Percentiles rank a stretch among this genome's conserved stretches.
Evolutionary conservation across 805 yeast species (phyloP).

Genomic region (Metschnikowia hibisci): DNA sequence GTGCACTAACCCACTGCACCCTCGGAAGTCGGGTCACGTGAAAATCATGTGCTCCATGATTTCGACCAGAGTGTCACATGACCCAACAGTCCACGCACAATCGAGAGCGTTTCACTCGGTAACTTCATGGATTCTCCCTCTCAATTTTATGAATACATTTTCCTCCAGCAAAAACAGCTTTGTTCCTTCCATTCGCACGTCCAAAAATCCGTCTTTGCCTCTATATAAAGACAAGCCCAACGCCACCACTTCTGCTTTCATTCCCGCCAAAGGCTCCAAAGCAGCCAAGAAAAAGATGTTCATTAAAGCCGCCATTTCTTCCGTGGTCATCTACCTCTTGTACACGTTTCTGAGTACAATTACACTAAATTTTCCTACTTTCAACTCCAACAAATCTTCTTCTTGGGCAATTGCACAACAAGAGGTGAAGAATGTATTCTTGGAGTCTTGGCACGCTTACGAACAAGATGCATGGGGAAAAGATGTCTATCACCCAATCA

Average conservation of each 20-base stretch:
- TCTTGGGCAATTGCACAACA: slow-evolving; percentile 49
- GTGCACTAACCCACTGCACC: no score
- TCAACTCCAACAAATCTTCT: not conserved
- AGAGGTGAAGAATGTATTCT: slow-evolving; percentile 63
- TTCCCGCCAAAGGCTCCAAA: slow-evolving; percentile 7
- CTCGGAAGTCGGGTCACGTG: no score
- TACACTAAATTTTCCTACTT: not conserved
- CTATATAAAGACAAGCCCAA: slow-evolving; percentile 20
- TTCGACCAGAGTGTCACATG: no score
- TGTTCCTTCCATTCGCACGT: slow-evolving; percentile 9
- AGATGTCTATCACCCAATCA: slow-evolving; percentile 72
- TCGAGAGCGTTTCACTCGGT: not conserved
- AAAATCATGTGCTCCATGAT: no score
- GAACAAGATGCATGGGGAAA: slow-evolving; percentile 77
- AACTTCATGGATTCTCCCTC: not conserved
- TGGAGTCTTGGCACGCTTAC: slow-evolving; percentile 76
- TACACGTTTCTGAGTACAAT: slow-evolving; percentile 8
- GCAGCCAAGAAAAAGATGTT: slow-evolving; percentile 13
- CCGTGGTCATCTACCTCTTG: slow-evolving; percentile 12
- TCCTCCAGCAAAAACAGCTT: slow-evolving; percentile 11
- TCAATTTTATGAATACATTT: slow-evolving; percentile 14
- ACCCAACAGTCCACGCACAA: not conserved
- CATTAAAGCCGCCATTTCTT: slow-evolving; percentile 13
- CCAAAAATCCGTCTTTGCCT: slow-evolving; percentile 14
- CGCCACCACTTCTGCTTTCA: slow-evolving; percentile 6